Base-by-base conservation (phyloP, 176 grass and related monocot genomes). In the Oryza punctata region DNA sequence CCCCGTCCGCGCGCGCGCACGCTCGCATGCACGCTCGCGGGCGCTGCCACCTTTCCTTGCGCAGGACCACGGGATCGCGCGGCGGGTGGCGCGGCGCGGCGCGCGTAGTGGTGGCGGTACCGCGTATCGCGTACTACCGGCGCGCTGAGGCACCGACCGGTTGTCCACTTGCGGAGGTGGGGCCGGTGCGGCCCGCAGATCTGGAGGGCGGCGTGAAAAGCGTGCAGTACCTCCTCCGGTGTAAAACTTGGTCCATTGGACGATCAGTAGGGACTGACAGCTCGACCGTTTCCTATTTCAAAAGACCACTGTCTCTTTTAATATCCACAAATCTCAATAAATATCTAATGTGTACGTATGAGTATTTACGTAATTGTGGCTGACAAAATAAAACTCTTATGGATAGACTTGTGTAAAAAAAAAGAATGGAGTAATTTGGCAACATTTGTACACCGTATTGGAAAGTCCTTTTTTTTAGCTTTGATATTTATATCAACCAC, bases 11-110 rank as follows among this genome's bases (percentile, higher is more conserved):
- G 82, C 79, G 88, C 78, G 5, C 52, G 52, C 57, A 3, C 78
- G 88, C 78, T 78, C 78, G 88, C 72, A 15, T 11, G 49, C 49
- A n/a, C 79, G 88, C 79, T 73, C 13, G 78, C 73, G 66, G 66
- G 64, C 82, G 50, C 78, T 65, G 78, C 78, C 65, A 52, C 65
- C 18, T 25, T 44, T 33, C 63, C 50, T 33, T 47, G 4, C 2
- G 44, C 28, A 65, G 87, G 82, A 82, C 78, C 78, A 77, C 77
- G 1, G 80, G 32, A 43, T 50, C 64, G 26, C 33, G 33, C 23
- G 83, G 71, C 41, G 63, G 18, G 10, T 2, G 24, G 15, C 47
- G 37, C 7, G 37, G 37, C 10, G 49, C 49, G 70, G 24, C 13
- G 26, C 16, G 57, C n/a, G n/a, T 61, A 61, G 72, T 12, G 72